Evolutionary conservation across 345 rosid species (phyloP), one percentile per base, ranked within the genome.

Genomic region (Rhodomyrtus tomentosa): DNA sequence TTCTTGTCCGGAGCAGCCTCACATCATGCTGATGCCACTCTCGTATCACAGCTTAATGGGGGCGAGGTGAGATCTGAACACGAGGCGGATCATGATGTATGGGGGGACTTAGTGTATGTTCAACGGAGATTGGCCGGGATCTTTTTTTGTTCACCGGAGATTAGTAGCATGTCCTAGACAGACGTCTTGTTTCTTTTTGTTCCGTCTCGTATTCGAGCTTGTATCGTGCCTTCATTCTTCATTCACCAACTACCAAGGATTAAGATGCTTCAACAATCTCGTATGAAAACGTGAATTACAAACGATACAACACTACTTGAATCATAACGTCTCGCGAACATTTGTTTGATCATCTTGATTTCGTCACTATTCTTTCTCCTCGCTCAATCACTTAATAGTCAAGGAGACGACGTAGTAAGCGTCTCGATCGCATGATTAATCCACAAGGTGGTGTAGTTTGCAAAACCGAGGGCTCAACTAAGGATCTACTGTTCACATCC

Each of bases 21-120:
- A 7, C 89, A 84, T 88, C 88, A 88, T 51, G 86, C 92, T 87
- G 87, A 86, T 80, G 90, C 86, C 83, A 50, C 56, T 8, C 80
- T 83, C 85, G 80, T 86, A 51, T 83, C 81, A 73, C 32, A 81
- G 76, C 76, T 68, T 2, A 13, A 48, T 45, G 50, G 50, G 14
- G 14, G 11, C 12, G 81, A 58, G 72, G 83, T 86, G 82, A 45
- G 51, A 6, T n/a, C 24, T 21, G 48, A 86, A 83, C 89, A 85
- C 85, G 83, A 85, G 89, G 85, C 84, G 53, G 53, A 42, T 52
- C 58, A 59, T 62, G 50, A 84, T 80, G 82, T 56, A 10, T 1
- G 5, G 55, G 55, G 53, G 79, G 50, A 45, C 74, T 40, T 6
- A 4, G 40, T 16, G 40, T 29, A 7, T 15, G 74, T 4, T 62